Evolutionary conservation across 2,329 filamentous ascomycete species (phyloP), one percentile per base, ranked within the genome.

Genomic region (Ascomycota sp.): DNA sequence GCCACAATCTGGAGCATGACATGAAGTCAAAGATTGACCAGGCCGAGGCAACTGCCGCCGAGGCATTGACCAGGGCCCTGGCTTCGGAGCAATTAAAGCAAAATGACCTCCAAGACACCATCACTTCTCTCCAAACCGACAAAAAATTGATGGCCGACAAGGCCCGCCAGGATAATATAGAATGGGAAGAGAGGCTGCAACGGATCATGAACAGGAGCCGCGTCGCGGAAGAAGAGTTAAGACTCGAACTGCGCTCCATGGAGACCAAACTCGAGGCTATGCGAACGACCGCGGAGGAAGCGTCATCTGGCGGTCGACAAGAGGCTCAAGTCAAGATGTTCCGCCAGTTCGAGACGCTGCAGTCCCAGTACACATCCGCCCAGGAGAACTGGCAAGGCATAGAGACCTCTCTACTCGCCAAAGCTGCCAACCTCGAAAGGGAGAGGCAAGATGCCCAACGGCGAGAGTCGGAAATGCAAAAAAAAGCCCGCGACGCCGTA

Each of bases 371-470:
- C 52, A 74, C 83, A 1, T 74, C 91, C 32, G 89, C 89, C 1
- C 89, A 81, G 40, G 82, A 92, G 45, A 98, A 98, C 43, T 98
- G 91, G 89, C 85, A 94, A 46, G 81, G 83, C 1, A 91, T 98
- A 36, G 86, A 98, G 51, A 70, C 78, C 8, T 91, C 80, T 3
- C 55, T 98, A 21, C 66, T 86, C 30, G 71, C 80, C 15, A 70
- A 85, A 33, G 65, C 89, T 8, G 65, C 74, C 4, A 75, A 61
- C 29, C 59, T 95, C 8, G 89, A 98, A 49, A 89, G 78, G 46
- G 91, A 98, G 50, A 71, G 81, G 32, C 85, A 95, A 44, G 89
- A 98, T 43, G 69, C 80, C 7, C 63, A 72, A 29, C 74, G 74
- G 40, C 73, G 81, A 34, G 89, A 98, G 53, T 75, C 70, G 5